Evolutionary conservation across 1,284 basidiomycete species (phyloP), one percentile per base, ranked within the genome.

Genomic region (Pseudozyma thailandica): DNA sequence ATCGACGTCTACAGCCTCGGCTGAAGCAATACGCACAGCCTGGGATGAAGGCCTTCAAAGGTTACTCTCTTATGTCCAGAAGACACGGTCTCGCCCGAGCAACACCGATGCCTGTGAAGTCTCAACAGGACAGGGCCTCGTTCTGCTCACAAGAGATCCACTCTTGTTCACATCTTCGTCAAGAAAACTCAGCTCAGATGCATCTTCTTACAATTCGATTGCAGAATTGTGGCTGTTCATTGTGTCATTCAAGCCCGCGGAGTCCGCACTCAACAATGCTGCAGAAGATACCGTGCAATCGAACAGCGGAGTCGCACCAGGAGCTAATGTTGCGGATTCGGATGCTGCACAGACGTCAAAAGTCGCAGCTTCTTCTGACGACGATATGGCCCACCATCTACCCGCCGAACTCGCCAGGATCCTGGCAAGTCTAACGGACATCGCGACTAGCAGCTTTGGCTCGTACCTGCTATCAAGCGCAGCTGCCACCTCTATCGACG

Each of bases 181-280:
- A 26, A 26, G 31, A 18, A 4, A 9, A 4, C 25, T 16, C 37
- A 37, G 7, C 15, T 12, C 37, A 1, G 16, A 10, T 27, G 21
- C 15, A 12, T 6, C 18, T 6, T 20, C 41, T 2, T 16, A 10
- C n/a, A 28, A 10, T 6, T 10, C 56, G 16, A 13, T 9, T 2
- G 35, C 44, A 15, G 52, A 56, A 5, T 18, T 60, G 27, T 66
- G 63, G 63, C 25, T 66, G 16, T 66, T 66, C 23, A 33, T 50
- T 13, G 48, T 21, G 33, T 5, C n/a, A n/a, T n/a, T n/a, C n/a
- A n/a, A n/a, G n/a, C n/a, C n/a, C n/a, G n/a, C n/a, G n/a, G 33
- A 7, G 13, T 12, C 33, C 15, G 13, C 30, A 6, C 6, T n/a
- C 12, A 27, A 44, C 4, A 26, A 0, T 21, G 25, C 18, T 21